Percentiles rank a stretch among this genome's conserved stretches.
phyloP scores from a whole-genome alignment of 2,329 filamentous ascomycete genomes.

The Dactylella cylindrospora region DNA sequence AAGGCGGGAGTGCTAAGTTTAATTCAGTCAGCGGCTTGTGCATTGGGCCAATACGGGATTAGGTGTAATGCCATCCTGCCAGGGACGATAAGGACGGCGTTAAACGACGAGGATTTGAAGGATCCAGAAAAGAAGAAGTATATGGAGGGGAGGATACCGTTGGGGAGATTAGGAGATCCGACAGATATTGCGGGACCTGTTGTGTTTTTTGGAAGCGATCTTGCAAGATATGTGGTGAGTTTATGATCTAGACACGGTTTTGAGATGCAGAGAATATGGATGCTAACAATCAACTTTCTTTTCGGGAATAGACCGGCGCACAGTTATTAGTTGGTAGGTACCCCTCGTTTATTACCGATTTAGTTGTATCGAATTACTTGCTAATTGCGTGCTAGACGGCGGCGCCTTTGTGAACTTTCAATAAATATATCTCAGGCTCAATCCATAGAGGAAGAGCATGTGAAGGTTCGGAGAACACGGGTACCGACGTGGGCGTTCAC shows the following conservation, averaged over 20 bases:
- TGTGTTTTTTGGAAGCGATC: slow-evolving; percentile 76
- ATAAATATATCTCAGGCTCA: slow-evolving; percentile 52
- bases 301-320: slow-evolving; percentile 63
- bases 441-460: too few relatives aligned
- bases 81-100: slow-evolving; percentile 77
- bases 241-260: too few relatives aligned
- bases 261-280: too few relatives aligned
- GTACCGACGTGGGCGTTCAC: too few relatives aligned
- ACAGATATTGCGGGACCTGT: slow-evolving; percentile 79
- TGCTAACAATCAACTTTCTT: slow-evolving; percentile 11
- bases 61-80: slow-evolving; percentile 81
- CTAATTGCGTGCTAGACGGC: slow-evolving; percentile 60
- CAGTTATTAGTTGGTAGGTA: slow-evolving; percentile 67
- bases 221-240: slow-evolving; percentile 72
- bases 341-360: neutral
- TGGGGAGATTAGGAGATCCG: slow-evolving; percentile 72
- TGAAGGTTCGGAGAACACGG: too few relatives aligned
- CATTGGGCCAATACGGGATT: slow-evolving; percentile 73
- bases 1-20: slow-evolving; percentile 79
- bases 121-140: slow-evolving; percentile 71
- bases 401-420: slow-evolving; percentile 88
- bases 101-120: slow-evolving; percentile 80
- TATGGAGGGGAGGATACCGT: slow-evolving; percentile 78
- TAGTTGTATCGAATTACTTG: neutral
- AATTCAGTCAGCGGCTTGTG: slow-evolving; percentile 80